Evolutionary conservation across 257 asterid species (phyloP), one percentile per base, ranked within the genome.

Genomic region (Solanum chilense): DNA sequence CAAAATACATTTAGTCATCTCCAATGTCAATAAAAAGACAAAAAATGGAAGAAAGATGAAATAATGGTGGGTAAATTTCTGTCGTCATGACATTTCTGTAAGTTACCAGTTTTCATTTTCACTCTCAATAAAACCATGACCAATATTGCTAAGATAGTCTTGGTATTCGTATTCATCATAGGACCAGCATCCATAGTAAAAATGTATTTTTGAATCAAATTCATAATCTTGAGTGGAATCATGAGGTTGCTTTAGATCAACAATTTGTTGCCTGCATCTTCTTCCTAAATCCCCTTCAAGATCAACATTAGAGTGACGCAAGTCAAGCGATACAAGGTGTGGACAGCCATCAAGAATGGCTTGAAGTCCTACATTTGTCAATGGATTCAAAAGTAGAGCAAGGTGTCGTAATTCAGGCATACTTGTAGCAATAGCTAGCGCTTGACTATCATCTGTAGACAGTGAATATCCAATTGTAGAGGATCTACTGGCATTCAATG

Each of bases 371-470:
- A 33, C 29, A 10, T 35, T 73, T 73, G 78, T 18, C 18, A 73
- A 71, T 4, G 4, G 5, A 71, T 71, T 71, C 12, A 2, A 13
- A 18, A 20, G 5, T 9, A 73, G 29, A 5, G 9, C 15, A 73
- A 73, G 49, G 77, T 70, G 77, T 25, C 25, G 2, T 4, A 93
- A 83, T 69, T 68, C 87, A 20, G 91, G 93, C 96, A 93, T 93
- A 91, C 12, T 70, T 70, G 4, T 16, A 14, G 77, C 77, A 33
- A 70, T 9, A 1, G 44, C 44, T 16, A 70, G 4, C 9, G 44
- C 44, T 33, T 31, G n/a, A 70, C 11, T 15, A 70, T 70, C 35
- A 25, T 25, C 7, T 5, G 27, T 16, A 58, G 25, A 58, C 21
- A 3, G 25, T 58, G 66, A 58, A 64, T 23, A n/a, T 66, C 18